These are phyloP conservation scores for Beauveria medogensis DNA, from an alignment of 2,329 filamentous ascomycete genomes.

Conservation along the genomic window DNA sequence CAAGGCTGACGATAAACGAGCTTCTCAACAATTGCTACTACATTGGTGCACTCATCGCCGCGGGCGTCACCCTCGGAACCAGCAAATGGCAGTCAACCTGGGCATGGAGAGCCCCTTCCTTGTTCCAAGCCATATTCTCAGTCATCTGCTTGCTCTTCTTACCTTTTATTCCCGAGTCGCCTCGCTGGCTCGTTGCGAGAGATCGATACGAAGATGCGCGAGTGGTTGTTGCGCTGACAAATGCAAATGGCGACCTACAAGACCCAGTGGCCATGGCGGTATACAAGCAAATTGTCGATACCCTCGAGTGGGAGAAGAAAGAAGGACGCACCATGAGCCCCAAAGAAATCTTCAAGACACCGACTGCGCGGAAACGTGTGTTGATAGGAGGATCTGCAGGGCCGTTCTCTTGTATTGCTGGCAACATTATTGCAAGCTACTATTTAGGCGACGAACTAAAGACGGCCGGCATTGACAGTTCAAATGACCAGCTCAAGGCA, in stretches of 20 bases:
- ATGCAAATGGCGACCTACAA: conserved; percentile 33
- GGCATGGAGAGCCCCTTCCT: conserved; percentile 28
- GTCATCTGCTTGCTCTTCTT: conserved; percentile 21
- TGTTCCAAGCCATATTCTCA: conserved; percentile 25
- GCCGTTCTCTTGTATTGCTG: conserved; percentile 16
- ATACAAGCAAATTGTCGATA: conserved; percentile 32
- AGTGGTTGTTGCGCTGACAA: conserved; percentile 32
- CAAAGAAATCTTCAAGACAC: conserved; percentile 36
- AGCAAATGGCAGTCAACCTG: conserved; percentile 25
- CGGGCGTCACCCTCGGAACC: conserved; percentile 34
- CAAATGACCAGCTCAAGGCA: conserved; percentile 33
- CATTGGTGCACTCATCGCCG: conserved; percentile 35
- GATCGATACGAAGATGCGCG: conserved; percentile 34
- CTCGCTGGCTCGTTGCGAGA: conserved; percentile 37
- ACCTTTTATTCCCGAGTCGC: conserved; percentile 33
- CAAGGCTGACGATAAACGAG: not conserved
- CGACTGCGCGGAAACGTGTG: conserved; percentile 40
- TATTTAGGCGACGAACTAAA: conserved; percentile 33
- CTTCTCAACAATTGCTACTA: conserved; percentile 24
- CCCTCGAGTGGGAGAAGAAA: conserved; percentile 32
- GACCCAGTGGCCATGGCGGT: conserved; percentile 19
- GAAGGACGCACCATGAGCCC: conserved; percentile 33
- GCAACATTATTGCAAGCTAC: conserved; percentile 34
- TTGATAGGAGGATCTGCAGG: conserved; percentile 38
- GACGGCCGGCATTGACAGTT: conserved; percentile 37